A percentile compares a stretch with the other conserved stretches of the same genome.
Conservation (phyloP, 306 rosid species). For the Trifolium subterraneum region DNA sequence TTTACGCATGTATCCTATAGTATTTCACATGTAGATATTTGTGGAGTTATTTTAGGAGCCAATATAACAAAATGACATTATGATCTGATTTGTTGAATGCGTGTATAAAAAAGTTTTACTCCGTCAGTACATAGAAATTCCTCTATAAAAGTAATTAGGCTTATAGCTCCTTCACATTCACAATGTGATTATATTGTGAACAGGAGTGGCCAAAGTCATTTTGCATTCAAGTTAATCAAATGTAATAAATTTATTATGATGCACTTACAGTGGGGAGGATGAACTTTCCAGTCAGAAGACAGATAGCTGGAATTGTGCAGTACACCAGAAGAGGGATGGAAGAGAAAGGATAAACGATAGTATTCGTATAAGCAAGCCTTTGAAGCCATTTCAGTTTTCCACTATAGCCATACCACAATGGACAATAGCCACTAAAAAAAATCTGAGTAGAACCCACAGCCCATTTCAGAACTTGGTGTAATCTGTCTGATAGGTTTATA, state of each 20-base stretch:
- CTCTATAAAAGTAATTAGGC: neutral
- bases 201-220: conserved; percentile 7
- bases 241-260: conserved; percentile 12
- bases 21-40: neutral
- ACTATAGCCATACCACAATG: conserved; percentile 90
- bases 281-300: conserved; percentile 95
- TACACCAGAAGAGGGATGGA: conserved; percentile 86
- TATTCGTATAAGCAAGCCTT: conserved; percentile 78
- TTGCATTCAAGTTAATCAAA: neutral
- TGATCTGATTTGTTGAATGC: neutral
- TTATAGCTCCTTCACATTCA: too few species aligned
- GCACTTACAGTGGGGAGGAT: conserved; percentile 89
- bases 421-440: conserved; percentile 88
- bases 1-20: neutral
- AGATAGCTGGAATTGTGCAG: conserved; percentile 85
- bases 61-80: neutral
- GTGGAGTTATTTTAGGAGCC: neutral
- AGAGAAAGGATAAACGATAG: conserved; percentile 83
- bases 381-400: conserved; percentile 90
- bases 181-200: neutral
- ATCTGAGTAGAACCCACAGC: conserved; percentile 91
- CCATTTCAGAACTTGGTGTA: conserved; percentile 87
- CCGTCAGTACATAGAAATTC: too few species aligned
- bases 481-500: conserved; percentile 80
- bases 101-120: too few species aligned